Evolutionary conservation across 2,329 filamentous ascomycete species (phyloP).

Genomic region (Colletotrichum sp.): DNA sequence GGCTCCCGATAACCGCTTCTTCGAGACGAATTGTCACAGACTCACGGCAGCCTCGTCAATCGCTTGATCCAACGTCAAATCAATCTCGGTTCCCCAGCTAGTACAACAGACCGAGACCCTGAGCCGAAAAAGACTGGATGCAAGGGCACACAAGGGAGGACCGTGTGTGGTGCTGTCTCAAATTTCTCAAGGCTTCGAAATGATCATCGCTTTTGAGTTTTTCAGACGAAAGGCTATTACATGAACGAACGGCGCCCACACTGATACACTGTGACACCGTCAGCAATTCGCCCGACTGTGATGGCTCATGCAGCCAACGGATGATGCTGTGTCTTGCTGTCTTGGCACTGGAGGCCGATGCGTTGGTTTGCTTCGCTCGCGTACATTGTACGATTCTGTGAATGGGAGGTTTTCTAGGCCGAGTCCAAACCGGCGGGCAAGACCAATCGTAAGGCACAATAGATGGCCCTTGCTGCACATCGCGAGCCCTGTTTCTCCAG

Average conservation of each 20-base stretch:
- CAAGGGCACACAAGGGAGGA: slow-evolving; percentile 7
- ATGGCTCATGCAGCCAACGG: neutral
- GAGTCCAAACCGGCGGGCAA: neutral
- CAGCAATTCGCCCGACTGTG: neutral
- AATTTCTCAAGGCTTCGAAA: neutral
- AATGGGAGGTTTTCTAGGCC: neutral
- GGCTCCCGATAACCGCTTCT: neutral
- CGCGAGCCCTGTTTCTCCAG: neutral
- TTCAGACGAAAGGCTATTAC: neutral
- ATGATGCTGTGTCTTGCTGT: neutral
- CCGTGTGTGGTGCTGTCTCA: neutral
- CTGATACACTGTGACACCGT: neutral
- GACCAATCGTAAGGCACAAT: neutral
- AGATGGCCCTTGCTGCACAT: neutral
- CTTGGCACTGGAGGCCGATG: neutral
- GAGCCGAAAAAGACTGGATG: neutral
- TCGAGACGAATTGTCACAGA: neutral
- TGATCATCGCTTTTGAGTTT: neutral
- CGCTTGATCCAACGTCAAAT: neutral
- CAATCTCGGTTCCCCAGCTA: neutral
- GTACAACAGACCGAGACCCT: neutral
- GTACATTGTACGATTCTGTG: neutral
- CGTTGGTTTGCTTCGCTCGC: neutral
- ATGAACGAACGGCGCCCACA: neutral
- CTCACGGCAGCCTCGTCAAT: neutral